phyloP scores from a whole-genome alignment of 192 early-diverging fungal species.

The Chytriomyces sp. region DNA sequence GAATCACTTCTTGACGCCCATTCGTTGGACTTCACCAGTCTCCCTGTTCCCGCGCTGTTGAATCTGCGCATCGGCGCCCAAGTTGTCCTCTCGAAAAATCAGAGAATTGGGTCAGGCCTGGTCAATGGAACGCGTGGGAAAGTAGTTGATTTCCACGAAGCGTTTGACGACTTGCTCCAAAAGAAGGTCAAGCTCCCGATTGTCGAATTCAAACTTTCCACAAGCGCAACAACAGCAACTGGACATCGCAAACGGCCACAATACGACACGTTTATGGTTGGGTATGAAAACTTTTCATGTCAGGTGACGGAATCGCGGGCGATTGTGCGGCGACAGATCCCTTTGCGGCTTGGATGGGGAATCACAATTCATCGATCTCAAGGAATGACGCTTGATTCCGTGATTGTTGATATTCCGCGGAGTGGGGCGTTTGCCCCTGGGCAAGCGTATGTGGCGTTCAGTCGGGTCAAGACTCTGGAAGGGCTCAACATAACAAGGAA shows the following conservation, averaged over 20 bases:
- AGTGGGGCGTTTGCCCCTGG: slow-evolving; percentile 49
- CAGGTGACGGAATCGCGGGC: slow-evolving; percentile 2
- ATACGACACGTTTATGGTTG: slow-evolving; percentile 23
- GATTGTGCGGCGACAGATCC: slow-evolving; percentile 48
- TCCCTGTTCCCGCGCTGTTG: slow-evolving; percentile 23
- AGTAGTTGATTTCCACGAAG: slow-evolving; percentile 41
- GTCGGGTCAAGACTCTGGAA: slow-evolving; percentile 46
- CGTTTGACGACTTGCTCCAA: slow-evolving; percentile 23
- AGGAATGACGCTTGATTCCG: slow-evolving; percentile 59
- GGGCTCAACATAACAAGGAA: slow-evolving; percentile 40
- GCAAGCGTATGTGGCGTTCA: slow-evolving; percentile 59
- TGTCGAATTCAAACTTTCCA: slow-evolving; percentile 41
- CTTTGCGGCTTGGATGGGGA: slow-evolving; percentile 55
- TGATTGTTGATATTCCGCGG: slow-evolving; percentile 44
- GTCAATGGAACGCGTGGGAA: slow-evolving; percentile 55
- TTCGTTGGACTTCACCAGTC: slow-evolving; percentile 2
- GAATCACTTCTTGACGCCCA: background rate
- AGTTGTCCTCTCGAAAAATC: slow-evolving; percentile 50
- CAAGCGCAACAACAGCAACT: background rate
- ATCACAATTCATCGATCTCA: slow-evolving; percentile 57
- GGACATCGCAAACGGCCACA: background rate
- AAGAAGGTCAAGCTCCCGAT: slow-evolving; percentile 36
- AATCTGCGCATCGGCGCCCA: slow-evolving; percentile 51
- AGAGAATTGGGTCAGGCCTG: slow-evolving; percentile 37
- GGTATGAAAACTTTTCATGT: slow-evolving; percentile 37